Percentiles rank a stretch among this genome's conserved stretches.
These are phyloP conservation scores for Sporothrix brunneoviolacea DNA, from an alignment of 2,329 filamentous ascomycete species.

Conservation along the genomic window DNA sequence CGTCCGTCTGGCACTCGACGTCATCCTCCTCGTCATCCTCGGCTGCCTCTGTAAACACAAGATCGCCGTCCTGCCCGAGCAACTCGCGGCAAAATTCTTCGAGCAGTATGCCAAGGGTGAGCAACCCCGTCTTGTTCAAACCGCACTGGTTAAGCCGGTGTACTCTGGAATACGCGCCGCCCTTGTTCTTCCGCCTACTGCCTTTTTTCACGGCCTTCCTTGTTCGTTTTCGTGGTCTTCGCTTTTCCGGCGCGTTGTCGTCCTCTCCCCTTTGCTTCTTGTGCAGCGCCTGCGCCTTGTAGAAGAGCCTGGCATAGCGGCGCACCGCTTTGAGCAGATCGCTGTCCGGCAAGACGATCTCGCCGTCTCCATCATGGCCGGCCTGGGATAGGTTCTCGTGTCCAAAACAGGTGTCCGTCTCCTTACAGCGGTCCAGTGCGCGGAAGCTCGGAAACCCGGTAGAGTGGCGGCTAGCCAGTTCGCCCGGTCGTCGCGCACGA, in stretches of 20 bases:
- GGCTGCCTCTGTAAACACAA: slow-evolving; percentile 61
- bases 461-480: slow-evolving; percentile 40
- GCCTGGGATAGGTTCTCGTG: slow-evolving; percentile 52
- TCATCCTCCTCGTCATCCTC: slow-evolving; percentile 21
- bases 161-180: slow-evolving; percentile 1
- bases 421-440: slow-evolving; percentile 61
- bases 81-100: slow-evolving; percentile 60
- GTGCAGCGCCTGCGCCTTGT: slow-evolving; percentile 35
- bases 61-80: slow-evolving; percentile 59
- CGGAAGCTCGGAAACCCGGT: slow-evolving; percentile 54
- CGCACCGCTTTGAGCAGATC: slow-evolving; percentile 66
- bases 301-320: slow-evolving; percentile 61
- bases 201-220: no score
- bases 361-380: no score
- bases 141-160: slow-evolving; percentile 46
- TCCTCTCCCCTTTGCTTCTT: not conserved
- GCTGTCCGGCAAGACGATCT: slow-evolving; percentile 60
- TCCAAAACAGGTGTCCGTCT: slow-evolving; percentile 65
- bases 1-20: not conserved
- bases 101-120: slow-evolving; percentile 67
- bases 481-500: no score
- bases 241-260: not conserved
- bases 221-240: not conserved
- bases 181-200: not conserved
- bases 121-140: slow-evolving; percentile 71